Evolutionary conservation across 441 rosid genomes (phyloP).

Genomic region (Erysimum pusillum): DNA sequence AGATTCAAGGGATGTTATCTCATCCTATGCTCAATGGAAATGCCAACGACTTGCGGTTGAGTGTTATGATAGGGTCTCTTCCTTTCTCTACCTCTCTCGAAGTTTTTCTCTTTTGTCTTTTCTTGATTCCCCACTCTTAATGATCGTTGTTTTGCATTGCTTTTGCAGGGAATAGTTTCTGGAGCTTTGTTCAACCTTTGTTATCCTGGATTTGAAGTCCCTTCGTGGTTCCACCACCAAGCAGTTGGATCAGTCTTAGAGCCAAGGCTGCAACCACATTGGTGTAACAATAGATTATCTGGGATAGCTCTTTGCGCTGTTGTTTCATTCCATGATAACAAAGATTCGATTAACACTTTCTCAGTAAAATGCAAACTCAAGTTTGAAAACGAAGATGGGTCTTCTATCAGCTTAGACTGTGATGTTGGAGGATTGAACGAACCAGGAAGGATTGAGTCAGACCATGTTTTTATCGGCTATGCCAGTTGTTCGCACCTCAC

Average conservation of each 20-base stretch:
- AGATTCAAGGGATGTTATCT: constrained; percentile 23
- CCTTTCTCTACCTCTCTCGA: not conserved
- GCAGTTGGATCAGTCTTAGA: constrained; percentile 10
- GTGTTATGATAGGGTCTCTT: constrained; percentile 27
- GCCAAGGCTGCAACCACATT: constrained; percentile 5
- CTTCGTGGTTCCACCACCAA: constrained; percentile 17
- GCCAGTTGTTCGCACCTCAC: constrained; percentile 8
- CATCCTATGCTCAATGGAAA: constrained; percentile 35
- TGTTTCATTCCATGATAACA: constrained; percentile 14
- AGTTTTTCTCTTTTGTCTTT: not conserved
- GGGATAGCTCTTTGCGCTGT: constrained; percentile 30
- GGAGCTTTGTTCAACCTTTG: constrained; percentile 23
- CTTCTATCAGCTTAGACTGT: not conserved
- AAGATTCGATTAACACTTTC: not conserved
- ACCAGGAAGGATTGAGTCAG: constrained; percentile 14
- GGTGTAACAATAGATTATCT: constrained; percentile 13
- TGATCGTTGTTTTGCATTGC: not conserved
- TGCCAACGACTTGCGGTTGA: constrained; percentile 31
- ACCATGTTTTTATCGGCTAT: constrained; percentile 30
- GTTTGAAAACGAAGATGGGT: constrained; percentile 14
- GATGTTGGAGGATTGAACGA: constrained; percentile 20
- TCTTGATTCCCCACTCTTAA: not conserved
- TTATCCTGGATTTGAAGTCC: constrained; percentile 28
- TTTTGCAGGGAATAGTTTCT: constrained; percentile 19
- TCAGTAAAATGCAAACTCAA: constrained; percentile 7